phyloP scores from a whole-genome alignment of 495 filamentous ascomycete genomes.

The Ramalina intermedia region DNA sequence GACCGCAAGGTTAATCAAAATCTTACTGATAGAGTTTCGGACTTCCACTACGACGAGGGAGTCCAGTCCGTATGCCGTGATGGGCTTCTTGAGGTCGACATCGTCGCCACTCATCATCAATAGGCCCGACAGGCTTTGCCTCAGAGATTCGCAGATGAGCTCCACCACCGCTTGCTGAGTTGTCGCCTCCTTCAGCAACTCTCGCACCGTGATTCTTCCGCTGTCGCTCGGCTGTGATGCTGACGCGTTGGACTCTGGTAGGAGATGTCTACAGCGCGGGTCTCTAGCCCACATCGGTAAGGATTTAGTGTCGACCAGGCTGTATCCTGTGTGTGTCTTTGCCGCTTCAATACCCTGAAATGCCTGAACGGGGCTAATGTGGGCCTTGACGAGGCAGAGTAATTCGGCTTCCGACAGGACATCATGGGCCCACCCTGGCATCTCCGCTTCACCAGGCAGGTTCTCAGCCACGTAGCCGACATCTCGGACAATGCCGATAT shows the following conservation, averaged over 20 bases:
- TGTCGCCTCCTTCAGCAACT: not conserved
- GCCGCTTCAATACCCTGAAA: not conserved
- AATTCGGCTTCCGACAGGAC: constrained; percentile 1
- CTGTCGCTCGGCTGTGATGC: not conserved
- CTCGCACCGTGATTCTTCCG: not conserved
- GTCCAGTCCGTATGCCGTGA: constrained; percentile 43
- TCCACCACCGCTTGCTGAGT: not conserved
- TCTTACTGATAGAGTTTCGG: constrained; percentile 44
- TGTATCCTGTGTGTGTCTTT: not conserved
- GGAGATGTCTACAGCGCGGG: constrained; percentile 1
- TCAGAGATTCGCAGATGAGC: not conserved
- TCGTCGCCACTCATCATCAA: not conserved
- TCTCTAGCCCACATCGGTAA: not conserved
- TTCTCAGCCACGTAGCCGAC: constrained; percentile 26
- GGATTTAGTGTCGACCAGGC: not conserved
- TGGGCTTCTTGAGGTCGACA: constrained; percentile 16
- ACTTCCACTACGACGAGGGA: constrained; percentile 50
- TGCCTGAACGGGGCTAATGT: not conserved
- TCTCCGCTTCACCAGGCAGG: not conserved
- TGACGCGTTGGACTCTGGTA: not conserved
- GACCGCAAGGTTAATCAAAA: not conserved
- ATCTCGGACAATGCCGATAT: constrained; percentile 25
- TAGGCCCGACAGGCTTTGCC: not conserved
- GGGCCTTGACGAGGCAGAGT: not conserved
- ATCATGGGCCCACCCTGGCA: not conserved